A percentile compares a stretch with the other conserved stretches of the same genome.
These are phyloP conservation scores for Coniochaeta hoffmannii DNA, from an alignment of 2,329 filamentous ascomycete genomes.

Conservation along the genomic window DNA sequence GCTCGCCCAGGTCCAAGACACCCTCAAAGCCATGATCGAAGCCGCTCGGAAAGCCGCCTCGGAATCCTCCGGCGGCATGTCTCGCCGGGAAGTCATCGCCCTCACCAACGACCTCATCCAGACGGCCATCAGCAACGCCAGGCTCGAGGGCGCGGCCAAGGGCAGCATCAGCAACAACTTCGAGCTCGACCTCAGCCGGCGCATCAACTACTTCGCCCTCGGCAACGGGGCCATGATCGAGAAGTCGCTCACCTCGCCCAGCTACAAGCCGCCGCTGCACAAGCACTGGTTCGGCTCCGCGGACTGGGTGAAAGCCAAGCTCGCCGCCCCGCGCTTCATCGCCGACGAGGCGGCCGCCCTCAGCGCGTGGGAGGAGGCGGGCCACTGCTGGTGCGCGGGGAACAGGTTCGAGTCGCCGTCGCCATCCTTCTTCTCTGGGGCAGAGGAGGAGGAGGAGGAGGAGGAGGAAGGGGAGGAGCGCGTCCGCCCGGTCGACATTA, in stretches of 20 bases:
- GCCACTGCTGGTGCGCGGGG: slow-evolving; percentile 78
- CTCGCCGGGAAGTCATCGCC: slow-evolving; percentile 29
- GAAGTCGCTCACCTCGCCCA: slow-evolving; percentile 49
- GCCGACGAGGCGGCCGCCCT: slow-evolving; percentile 47
- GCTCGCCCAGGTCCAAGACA: slow-evolving; percentile 24
- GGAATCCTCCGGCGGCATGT: slow-evolving; percentile 21
- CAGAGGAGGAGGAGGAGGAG: too few species aligned
- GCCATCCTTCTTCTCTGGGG: too few species aligned
- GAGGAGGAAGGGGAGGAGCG: slow-evolving; percentile 18
- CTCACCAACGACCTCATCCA: slow-evolving; percentile 34
- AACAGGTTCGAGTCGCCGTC: slow-evolving; percentile 26
- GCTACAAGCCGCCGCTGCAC: slow-evolving; percentile 29
- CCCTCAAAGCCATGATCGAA: slow-evolving; percentile 15
- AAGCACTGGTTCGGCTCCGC: slow-evolving; percentile 17
- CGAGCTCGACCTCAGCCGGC: slow-evolving; percentile 36
- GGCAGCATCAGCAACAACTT: slow-evolving; percentile 38
- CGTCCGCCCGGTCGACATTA: slow-evolving; percentile 56
- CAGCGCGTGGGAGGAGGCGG: slow-evolving; percentile 64
- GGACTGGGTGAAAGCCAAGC: slow-evolving; percentile 15
- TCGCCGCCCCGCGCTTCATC: slow-evolving; percentile 18
- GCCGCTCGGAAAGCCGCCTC: slow-evolving; percentile 20
- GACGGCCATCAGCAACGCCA: slow-evolving; percentile 35
- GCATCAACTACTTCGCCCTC: slow-evolving; percentile 66
- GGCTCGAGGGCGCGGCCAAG: slow-evolving; percentile 38
- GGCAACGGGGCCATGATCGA: slow-evolving; percentile 62